A percentile compares a stretch with the other conserved stretches of the same genome.
These are phyloP conservation scores for Gamsiella multidivaricata DNA, from an alignment of 192 early-diverging fungal species.

Conservation along the genomic window DNA sequence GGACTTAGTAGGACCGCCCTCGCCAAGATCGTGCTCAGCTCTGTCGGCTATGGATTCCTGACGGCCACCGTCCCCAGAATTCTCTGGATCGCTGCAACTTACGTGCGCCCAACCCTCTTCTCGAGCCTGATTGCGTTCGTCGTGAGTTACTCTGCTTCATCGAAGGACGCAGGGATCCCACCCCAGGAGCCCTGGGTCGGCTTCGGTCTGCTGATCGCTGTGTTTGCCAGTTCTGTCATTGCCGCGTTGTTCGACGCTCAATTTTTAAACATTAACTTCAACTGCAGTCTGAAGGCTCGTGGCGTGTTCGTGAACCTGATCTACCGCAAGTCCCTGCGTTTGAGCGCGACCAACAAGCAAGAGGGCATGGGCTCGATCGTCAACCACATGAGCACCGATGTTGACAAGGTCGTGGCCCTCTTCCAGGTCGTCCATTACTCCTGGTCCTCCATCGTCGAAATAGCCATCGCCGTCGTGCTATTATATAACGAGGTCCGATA, in stretches of 20 bases:
- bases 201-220: conserved; percentile 26
- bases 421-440: conserved; percentile 25
- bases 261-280: conserved; percentile 25
- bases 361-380: conserved; percentile 71
- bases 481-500: conserved; percentile 28
- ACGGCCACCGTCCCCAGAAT: no score
- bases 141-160: no score
- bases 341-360: conserved; percentile 62
- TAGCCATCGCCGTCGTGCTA: conserved; percentile 16
- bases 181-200: conserved; percentile 13
- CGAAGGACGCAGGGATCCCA: not conserved
- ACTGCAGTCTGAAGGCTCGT: conserved; percentile 58
- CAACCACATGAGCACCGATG: conserved; percentile 66
- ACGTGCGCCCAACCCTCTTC: no score
- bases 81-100: no score
- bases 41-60: no score
- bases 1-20: no score
- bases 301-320: conserved; percentile 62
- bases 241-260: conserved; percentile 22
- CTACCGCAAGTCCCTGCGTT: conserved; percentile 67
- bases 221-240: conserved; percentile 11
- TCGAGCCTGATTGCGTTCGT: no score
- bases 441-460: conserved; percentile 37
- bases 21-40: no score
- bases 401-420: conserved; percentile 17